phyloP scores from a whole-genome alignment of 371 early-diverging fungal species.

The Umbelopsis sp. region DNA sequence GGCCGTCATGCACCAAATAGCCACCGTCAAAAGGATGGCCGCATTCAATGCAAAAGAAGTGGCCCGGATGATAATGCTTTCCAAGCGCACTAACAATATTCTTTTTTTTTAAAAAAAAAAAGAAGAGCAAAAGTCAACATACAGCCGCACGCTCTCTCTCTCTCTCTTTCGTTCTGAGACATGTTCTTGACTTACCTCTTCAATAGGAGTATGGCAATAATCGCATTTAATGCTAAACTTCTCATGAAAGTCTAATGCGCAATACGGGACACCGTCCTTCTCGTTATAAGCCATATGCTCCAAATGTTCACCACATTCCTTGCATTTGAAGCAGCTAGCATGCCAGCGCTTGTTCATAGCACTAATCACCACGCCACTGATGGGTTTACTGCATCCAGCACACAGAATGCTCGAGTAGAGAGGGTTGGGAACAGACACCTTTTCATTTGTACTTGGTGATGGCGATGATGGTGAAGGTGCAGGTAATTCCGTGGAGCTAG shows the following conservation, averaged over 20 bases:
- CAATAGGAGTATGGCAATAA: slow-evolving; percentile 67
- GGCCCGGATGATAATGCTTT: slow-evolving; percentile 71
- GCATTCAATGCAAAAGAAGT: slow-evolving; percentile 82
- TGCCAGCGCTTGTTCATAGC: slow-evolving; percentile 77
- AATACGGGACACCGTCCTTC: slow-evolving; percentile 64
- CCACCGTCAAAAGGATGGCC: slow-evolving; percentile 61
- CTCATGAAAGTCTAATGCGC: slow-evolving; percentile 68
- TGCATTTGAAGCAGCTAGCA: slow-evolving; percentile 73
- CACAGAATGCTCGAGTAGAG: slow-evolving; percentile 39
- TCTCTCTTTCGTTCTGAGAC: no score
- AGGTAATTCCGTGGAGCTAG: neutral
- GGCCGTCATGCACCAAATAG: slow-evolving; percentile 73
- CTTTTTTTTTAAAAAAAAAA: slow-evolving; percentile 20
- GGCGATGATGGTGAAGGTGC: slow-evolving; percentile 19
- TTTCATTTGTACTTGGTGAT: slow-evolving; percentile 4
- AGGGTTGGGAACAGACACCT: slow-evolving; percentile 27
- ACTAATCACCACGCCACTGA: slow-evolving; percentile 59
- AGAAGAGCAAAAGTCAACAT: neutral
- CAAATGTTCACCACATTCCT: slow-evolving; percentile 60
- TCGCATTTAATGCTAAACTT: slow-evolving; percentile 69
- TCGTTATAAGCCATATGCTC: slow-evolving; percentile 69
- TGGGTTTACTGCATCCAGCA: slow-evolving; percentile 55
- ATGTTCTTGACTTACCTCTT: slow-evolving; percentile 48
- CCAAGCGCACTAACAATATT: slow-evolving; percentile 67
- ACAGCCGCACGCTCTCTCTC: no score